Evolutionary conservation across 257 asterid species (phyloP), one percentile per base, ranked within the genome.

Genomic region (Verbena officinalis): DNA sequence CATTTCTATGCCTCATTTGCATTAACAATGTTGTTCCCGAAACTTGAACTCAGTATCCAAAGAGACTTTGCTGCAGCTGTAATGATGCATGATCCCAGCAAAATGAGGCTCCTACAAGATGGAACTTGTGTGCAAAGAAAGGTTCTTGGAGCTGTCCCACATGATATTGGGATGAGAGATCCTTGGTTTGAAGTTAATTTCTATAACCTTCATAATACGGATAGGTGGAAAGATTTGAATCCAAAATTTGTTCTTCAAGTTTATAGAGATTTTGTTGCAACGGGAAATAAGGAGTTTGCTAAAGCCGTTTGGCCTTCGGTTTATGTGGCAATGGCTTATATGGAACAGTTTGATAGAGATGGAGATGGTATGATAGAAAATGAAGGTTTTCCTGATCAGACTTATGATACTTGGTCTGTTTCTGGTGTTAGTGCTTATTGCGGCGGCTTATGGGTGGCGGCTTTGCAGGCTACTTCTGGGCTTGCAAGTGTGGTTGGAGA

Each of bases 401-500:
- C 99, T 0, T 94, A 94, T 52, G 99, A 94, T 75, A 86, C 90
- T 31, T 94, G 99, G 99, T 81, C 93, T 33, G 96, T 86, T 7
- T 65, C 83, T 49, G 99, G 99, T 33, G 91, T 90, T 68, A 94
- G 99, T 82, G 99, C 97, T 2, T 94, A 94, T 55, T 81, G 93
- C 81, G 99, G 99, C 22, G 99, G 99, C 50, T 79, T 94, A n/a
- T 94, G 96, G 97, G 96, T 90, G 59, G 97, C 99, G 3, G 99
- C 98, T n/a, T 69, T 94, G 76, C 96, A 94, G 77, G 98, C 98
- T 64, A 74, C 97, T 54, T 90, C 97, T 31, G 96, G 87, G 10
- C 81, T 94, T 62, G 99, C 99, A 52, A 71, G 68, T 55, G 89
- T 77, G 75, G 87, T 90, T 62, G 97, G 95, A 51, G 97, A 94